Evolutionary conservation across 106 monocot species (phyloP), one percentile per base, ranked within the genome.

Genomic region (Allium sativum): DNA sequence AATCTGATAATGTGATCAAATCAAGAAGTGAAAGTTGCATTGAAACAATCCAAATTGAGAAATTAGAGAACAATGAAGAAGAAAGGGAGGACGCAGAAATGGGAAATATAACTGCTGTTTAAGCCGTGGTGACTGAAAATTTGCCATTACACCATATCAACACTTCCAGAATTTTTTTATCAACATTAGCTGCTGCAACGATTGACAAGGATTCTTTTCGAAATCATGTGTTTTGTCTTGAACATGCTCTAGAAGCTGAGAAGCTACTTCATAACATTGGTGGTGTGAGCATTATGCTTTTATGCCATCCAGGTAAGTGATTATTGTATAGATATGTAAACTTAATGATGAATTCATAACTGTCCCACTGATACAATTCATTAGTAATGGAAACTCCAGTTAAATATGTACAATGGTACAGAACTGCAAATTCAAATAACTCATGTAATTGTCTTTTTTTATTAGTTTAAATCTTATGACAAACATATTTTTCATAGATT

Each of bases 181-280:
- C 19, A n/a, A 21, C 58, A 19, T 42, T 77, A 56, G 74, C 51
- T 53, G 58, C 72, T 62, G 73, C 68, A 50, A 74, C 45, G 56
- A 65, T 55, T 52, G 81, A 81, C 56, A 94, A 79, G 57, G 86
- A 90, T 71, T 89, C 89, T 66, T 83, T 76, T 51, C 80, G 82
- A 74, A 86, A 78, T 82, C 93, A 94, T 70, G 81, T 94, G 12
- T 94, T 94, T 70, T 94, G 93, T 79, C 93, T 94, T 48, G 89
- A 94, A 58, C 93, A 94, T 75, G 93, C 93, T 22, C 20, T 80
- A 40, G 89, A 94, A 18, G 86, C 84, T 10, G 78, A 84, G 56
- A 89, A 86, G 56, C 76, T 76, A 56, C 81, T 94, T 62, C 74
- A 58, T 45, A 62, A 47, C 31, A 59, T 79, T 1, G 93, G 93